phyloP scores from a whole-genome alignment of 208 protist genomes.

The Vickermania ingenoplastis region DNA sequence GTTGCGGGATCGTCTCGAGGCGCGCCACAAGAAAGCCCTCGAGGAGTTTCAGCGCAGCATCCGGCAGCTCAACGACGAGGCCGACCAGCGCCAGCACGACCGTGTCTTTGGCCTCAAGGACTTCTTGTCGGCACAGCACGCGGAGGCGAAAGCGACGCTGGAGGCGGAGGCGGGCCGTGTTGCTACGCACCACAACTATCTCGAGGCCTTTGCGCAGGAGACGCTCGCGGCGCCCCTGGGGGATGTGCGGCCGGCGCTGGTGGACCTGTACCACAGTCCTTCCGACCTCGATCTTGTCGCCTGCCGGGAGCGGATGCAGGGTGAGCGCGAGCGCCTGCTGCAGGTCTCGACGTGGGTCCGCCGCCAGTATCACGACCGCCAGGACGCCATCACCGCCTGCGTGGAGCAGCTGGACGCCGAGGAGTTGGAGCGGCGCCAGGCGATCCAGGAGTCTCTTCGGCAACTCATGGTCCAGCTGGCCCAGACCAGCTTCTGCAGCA shows the following conservation, averaged over 20 bases:
- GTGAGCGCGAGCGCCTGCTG: slow-evolving; percentile 43
- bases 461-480: slow-evolving; percentile 53
- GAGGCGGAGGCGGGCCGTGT: slow-evolving; percentile 23
- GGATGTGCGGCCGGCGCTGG: slow-evolving; percentile 23
- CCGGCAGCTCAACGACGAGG: slow-evolving; percentile 27
- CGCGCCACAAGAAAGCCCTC: slow-evolving; percentile 31
- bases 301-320: slow-evolving; percentile 28
- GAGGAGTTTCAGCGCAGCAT: slow-evolving; percentile 28
- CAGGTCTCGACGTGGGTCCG: slow-evolving; percentile 25
- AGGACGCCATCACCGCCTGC: slow-evolving; percentile 24
- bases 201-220: slow-evolving; percentile 16
- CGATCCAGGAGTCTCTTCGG: slow-evolving; percentile 30
- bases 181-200: slow-evolving; percentile 19
- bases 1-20: slow-evolving; percentile 25
- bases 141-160: slow-evolving; percentile 17
- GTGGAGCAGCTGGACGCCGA: slow-evolving; percentile 21
- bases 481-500: slow-evolving; percentile 58
- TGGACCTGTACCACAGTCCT: slow-evolving; percentile 15
- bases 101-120: slow-evolving; percentile 33
- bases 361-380: slow-evolving; percentile 18
- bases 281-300: slow-evolving; percentile 13
- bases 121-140: slow-evolving; percentile 34
- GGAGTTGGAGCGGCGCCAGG: slow-evolving; percentile 34
- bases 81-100: slow-evolving; percentile 42
- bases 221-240: slow-evolving; percentile 11